Evolutionary conservation across 768 basidiomycete genomes (phyloP).

Genomic region (Lanmaoa rubissima): DNA sequence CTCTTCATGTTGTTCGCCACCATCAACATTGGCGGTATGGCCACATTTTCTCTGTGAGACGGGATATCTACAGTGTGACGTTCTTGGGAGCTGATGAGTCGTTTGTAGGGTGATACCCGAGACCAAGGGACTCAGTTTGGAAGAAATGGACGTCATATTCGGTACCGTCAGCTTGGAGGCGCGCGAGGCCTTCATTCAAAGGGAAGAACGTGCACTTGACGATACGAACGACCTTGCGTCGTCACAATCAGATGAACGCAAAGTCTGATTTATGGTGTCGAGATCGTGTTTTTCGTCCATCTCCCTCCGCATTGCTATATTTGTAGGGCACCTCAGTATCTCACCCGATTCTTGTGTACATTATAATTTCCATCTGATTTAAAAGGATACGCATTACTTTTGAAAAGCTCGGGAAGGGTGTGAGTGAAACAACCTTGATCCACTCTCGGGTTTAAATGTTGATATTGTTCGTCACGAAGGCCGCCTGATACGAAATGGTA

Average conservation of each 20-base stretch:
- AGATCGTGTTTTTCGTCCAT: neutral
- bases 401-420: neutral
- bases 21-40: conserved; percentile 73
- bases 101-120: conserved; percentile 52
- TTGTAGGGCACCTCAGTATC: neutral
- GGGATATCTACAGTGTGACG: neutral
- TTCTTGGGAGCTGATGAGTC: neutral
- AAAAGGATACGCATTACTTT: neutral
- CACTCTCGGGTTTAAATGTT: no score
- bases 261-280: conserved; percentile 6
- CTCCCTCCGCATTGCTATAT: no score
- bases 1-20: conserved; percentile 76
- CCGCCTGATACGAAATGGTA: neutral
- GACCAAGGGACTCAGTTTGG: conserved; percentile 55
- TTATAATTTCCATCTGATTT: neutral
- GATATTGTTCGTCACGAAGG: neutral
- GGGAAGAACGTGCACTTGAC: conserved; percentile 37
- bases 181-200: conserved; percentile 51
- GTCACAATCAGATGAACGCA: conserved; percentile 1
- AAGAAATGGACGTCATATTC: conserved; percentile 58
- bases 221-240: neutral
- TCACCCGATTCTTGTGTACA: neutral
- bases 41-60: conserved; percentile 58
- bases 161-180: conserved; percentile 56
- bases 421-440: no score